A percentile compares a stretch with the other conserved stretches of the same genome.
Conservation (phyloP, 2,329 filamentous ascomycete genomes). For the Onygenales sp. region DNA sequence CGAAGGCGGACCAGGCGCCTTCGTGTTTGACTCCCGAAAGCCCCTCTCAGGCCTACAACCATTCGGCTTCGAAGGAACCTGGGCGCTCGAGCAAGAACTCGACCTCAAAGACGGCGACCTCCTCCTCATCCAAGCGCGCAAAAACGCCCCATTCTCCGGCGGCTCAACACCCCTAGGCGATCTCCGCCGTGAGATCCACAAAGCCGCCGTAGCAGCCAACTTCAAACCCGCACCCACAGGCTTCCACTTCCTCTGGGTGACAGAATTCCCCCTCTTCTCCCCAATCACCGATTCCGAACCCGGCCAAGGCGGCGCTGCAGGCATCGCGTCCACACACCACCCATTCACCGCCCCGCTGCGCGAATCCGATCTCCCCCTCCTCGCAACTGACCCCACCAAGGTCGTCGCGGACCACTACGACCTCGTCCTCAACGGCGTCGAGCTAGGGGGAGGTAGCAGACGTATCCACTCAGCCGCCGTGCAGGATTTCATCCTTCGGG, state of each 20-base stretch:
- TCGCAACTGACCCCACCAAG: slow-evolving; percentile 60
- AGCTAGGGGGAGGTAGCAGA: slow-evolving; percentile 84
- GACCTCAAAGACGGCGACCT: slow-evolving; percentile 63
- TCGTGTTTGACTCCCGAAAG: slow-evolving; percentile 63
- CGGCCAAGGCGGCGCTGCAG: slow-evolving; percentile 71
- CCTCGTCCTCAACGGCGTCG: slow-evolving; percentile 87
- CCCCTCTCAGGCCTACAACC: slow-evolving; percentile 69
- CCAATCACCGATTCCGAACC: slow-evolving; percentile 56
- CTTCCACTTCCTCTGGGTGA: slow-evolving; percentile 75
- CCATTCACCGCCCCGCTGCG: slow-evolving; percentile 86
- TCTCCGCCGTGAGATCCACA: slow-evolving; percentile 61
- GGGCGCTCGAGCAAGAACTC: slow-evolving; percentile 45
- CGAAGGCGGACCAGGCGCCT: slow-evolving; percentile 69
- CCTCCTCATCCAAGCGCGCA: slow-evolving; percentile 70
- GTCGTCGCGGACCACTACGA: slow-evolving; percentile 87
- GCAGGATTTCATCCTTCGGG: slow-evolving; percentile 74
- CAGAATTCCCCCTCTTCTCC: slow-evolving; percentile 86
- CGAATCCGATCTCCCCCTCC: slow-evolving; percentile 60
- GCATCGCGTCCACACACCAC: slow-evolving; percentile 82
- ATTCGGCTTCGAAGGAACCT: slow-evolving; percentile 63
- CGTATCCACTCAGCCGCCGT: slow-evolving; percentile 80
- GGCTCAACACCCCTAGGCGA: slow-evolving; percentile 66
- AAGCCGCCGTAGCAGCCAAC: slow-evolving; percentile 54
- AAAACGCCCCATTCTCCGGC: slow-evolving; percentile 54
- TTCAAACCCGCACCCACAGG: slow-evolving; percentile 43